Evolutionary conservation across 2,329 filamentous ascomycete genomes (phyloP).

Genomic region (Pseudocercospora ulei): DNA sequence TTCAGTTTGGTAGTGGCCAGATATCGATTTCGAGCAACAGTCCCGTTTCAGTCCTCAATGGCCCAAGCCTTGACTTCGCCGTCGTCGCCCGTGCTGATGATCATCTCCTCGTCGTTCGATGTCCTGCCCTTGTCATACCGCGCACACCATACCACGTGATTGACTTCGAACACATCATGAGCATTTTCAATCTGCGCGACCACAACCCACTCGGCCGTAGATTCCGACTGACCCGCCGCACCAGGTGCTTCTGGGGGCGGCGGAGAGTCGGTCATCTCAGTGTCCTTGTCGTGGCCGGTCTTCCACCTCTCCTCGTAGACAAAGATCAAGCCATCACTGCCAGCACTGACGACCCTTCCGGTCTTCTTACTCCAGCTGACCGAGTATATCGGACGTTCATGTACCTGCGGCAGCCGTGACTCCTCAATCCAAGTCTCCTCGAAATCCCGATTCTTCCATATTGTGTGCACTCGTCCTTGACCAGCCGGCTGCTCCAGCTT

Average conservation of each 20-base stretch:
- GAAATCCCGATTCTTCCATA: constrained; percentile 61
- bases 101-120: constrained; percentile 63
- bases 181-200: constrained; percentile 60
- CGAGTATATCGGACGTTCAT: constrained; percentile 75
- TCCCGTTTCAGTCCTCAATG: constrained; percentile 38
- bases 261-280: constrained; percentile 23
- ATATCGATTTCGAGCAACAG: too few relatives aligned
- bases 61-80: constrained; percentile 79
- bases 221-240: constrained; percentile 7
- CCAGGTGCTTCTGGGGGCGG: constrained; percentile 17
- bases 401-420: constrained; percentile 60
- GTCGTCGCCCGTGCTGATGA: constrained; percentile 87
- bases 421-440: constrained; percentile 80
- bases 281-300: constrained; percentile 24
- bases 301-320: constrained; percentile 60
- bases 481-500: constrained; percentile 39
- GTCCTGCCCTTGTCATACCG: constrained; percentile 58
- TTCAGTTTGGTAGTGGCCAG: too few relatives aligned
- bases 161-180: constrained; percentile 89
- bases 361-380: constrained; percentile 70
- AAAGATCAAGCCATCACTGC: constrained; percentile 73
- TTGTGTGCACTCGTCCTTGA: constrained; percentile 68
- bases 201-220: constrained; percentile 57
- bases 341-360: constrained; percentile 74
- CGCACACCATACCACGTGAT: constrained; percentile 80